These are phyloP conservation scores for Elasticomyces elasticus DNA, from an alignment of 495 filamentous ascomycete genomes.

Conservation along the genomic window DNA sequence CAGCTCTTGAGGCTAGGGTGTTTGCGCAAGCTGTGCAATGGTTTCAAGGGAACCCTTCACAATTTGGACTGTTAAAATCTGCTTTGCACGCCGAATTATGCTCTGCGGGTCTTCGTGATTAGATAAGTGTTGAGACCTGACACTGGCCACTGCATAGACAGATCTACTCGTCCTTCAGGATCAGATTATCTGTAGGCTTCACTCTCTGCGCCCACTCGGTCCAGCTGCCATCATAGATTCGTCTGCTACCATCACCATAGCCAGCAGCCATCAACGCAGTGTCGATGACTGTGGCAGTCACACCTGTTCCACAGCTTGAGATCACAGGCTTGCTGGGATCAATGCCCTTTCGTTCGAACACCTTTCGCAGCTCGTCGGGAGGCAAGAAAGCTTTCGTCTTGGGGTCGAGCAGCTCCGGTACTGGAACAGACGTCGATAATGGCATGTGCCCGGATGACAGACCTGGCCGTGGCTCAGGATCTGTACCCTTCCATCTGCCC, in stretches of 20 bases:
- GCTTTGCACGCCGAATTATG: too few relatives aligned
- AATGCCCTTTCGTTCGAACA: slow-evolving; percentile 70
- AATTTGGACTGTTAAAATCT: too few relatives aligned
- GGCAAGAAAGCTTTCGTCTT: slow-evolving; percentile 72
- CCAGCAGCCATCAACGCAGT: slow-evolving; percentile 72
- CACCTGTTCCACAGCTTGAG: slow-evolving; percentile 83
- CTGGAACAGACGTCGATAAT: slow-evolving; percentile 71
- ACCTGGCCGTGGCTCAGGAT: slow-evolving; percentile 77
- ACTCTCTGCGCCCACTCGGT: slow-evolving; percentile 40
- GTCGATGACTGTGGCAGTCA: slow-evolving; percentile 88
- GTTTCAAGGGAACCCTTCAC: too few relatives aligned
- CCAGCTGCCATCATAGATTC: slow-evolving; percentile 94
- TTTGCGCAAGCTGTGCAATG: too few relatives aligned
- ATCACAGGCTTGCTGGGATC: slow-evolving; percentile 80
- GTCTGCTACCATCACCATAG: slow-evolving; percentile 54
- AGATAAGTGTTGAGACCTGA: background rate
- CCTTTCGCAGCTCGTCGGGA: slow-evolving; percentile 53
- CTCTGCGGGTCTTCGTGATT: background rate
- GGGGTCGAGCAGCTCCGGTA: slow-evolving; percentile 70
- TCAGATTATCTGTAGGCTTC: slow-evolving; percentile 17
- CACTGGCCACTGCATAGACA: background rate
- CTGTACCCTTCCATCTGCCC: slow-evolving; percentile 71
- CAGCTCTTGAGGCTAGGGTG: too few relatives aligned
- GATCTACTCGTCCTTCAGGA: slow-evolving; percentile 13
- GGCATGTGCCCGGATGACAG: slow-evolving; percentile 90